A percentile compares a stretch with the other conserved stretches of the same genome.
These are phyloP conservation scores for Penicillium verrucosum DNA, from an alignment of 2,329 filamentous ascomycete species.

Conservation along the genomic window DNA sequence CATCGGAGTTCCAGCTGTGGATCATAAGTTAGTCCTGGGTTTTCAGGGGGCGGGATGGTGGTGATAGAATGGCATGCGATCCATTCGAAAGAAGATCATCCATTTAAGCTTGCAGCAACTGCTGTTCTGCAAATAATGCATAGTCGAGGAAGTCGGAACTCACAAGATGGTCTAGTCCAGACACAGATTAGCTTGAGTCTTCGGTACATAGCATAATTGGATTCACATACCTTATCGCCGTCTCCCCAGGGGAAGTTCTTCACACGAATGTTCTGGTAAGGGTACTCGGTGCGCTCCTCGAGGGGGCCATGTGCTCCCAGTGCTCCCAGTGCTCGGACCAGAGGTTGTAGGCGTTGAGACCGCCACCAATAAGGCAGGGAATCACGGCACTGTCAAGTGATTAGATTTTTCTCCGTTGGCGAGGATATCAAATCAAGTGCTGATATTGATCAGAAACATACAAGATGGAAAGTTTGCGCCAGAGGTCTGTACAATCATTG, in stretches of 20 bases:
- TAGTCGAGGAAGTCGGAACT: slow-evolving; percentile 35
- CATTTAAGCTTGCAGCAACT: not conserved
- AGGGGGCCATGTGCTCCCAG: slow-evolving; percentile 76
- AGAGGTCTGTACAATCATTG: slow-evolving; percentile 64
- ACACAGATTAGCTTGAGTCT: slow-evolving; percentile 5
- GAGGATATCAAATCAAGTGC: not conserved
- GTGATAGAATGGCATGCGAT: not conserved
- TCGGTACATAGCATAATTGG: not conserved
- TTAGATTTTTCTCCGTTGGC: not conserved
- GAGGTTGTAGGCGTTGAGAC: slow-evolving; percentile 81
- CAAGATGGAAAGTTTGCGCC: slow-evolving; percentile 95
- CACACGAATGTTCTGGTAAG: slow-evolving; percentile 95
- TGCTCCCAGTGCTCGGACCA: slow-evolving; percentile 99
- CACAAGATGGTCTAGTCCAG: slow-evolving; percentile 61
- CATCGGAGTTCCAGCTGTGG: slow-evolving; percentile 80
- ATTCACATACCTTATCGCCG: slow-evolving; percentile 78
- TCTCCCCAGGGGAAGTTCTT: slow-evolving; percentile 96
- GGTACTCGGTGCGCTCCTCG: slow-evolving; percentile 88
- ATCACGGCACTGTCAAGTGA: slow-evolving; percentile 61
- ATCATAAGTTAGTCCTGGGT: slow-evolving; percentile 18
- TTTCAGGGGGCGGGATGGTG: not conserved
- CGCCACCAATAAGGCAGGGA: slow-evolving; percentile 68
- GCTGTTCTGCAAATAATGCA: not conserved
- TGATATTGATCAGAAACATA: slow-evolving; percentile 53
- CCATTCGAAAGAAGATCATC: not conserved